Evolutionary conservation across 495 filamentous ascomycete genomes (phyloP).

Genomic region (Pseudoneurospora amorphoporcata): DNA sequence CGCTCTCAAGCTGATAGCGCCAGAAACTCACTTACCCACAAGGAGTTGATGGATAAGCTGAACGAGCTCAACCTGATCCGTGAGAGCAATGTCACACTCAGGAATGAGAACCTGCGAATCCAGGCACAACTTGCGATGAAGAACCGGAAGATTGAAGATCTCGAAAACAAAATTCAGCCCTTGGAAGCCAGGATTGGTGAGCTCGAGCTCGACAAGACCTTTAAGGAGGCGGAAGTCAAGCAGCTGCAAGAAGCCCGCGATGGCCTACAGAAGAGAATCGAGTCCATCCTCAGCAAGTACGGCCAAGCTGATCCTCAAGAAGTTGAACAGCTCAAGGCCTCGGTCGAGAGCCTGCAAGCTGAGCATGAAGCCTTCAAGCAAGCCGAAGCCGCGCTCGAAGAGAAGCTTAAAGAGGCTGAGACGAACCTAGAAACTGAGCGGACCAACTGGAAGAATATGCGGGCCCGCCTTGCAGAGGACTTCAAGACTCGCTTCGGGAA

Average conservation of each 20-base stretch:
- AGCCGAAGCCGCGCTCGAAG: slow-evolving; percentile 48
- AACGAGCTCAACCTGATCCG: slow-evolving; percentile 91
- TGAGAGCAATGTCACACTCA: slow-evolving; percentile 80
- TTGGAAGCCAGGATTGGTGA: slow-evolving; percentile 68
- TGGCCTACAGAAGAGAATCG: slow-evolving; percentile 82
- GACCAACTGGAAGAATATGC: slow-evolving; percentile 28
- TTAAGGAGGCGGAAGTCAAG: slow-evolving; percentile 74
- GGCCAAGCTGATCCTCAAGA: slow-evolving; percentile 90
- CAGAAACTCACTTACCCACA: slow-evolving; percentile 61
- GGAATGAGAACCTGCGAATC: slow-evolving; percentile 72
- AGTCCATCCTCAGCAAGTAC: slow-evolving; percentile 91
- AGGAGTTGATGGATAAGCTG: slow-evolving; percentile 83
- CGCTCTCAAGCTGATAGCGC: slow-evolving; percentile 62
- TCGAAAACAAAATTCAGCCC: slow-evolving; percentile 69
- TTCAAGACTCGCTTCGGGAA: slow-evolving; percentile 35
- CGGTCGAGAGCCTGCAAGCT: slow-evolving; percentile 46
- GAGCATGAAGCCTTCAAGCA: slow-evolving; percentile 61
- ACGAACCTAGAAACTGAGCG: slow-evolving; percentile 34
- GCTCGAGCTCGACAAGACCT: slow-evolving; percentile 66
- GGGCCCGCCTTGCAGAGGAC: slow-evolving; percentile 33
- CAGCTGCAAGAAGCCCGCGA: slow-evolving; percentile 81
- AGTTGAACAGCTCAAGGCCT: slow-evolving; percentile 71
- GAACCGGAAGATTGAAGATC: slow-evolving; percentile 58
- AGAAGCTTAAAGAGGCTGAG: slow-evolving; percentile 39
- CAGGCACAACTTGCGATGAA: slow-evolving; percentile 66